Conservation (phyloP, 352 stramenopile species). For the Phytophthora pisi region DNA sequence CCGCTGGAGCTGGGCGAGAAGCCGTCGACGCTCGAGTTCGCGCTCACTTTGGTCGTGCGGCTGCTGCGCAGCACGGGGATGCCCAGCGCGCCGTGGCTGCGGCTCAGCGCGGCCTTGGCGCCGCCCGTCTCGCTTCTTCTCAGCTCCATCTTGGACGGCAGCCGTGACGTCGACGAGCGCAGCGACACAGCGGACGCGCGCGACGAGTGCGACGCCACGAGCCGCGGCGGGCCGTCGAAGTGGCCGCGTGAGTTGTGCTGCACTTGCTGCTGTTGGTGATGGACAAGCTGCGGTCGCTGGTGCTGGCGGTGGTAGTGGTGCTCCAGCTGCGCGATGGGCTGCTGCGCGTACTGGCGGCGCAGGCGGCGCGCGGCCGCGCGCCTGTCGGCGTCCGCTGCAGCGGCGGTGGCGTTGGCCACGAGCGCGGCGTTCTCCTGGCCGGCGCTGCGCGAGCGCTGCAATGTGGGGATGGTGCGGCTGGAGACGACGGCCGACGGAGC, state of each 20-base stretch:
- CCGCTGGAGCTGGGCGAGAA: constrained; percentile 27
- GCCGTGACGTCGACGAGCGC: constrained; percentile 23
- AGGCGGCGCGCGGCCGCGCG: constrained; percentile 28
- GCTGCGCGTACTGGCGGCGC: constrained; percentile 34
- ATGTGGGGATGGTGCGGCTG: constrained; percentile 26
- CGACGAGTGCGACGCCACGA: constrained; percentile 16
- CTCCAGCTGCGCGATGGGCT: constrained; percentile 42
- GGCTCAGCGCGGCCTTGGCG: constrained; percentile 17
- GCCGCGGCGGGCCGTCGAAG: constrained; percentile 22
- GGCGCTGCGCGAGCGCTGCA: constrained; percentile 23
- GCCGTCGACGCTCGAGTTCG: constrained; percentile 7
- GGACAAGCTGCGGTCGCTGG: constrained; percentile 16
- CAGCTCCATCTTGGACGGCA: constrained; percentile 31
- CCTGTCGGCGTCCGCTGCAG: constrained; percentile 14
- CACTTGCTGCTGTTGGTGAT: constrained; percentile 34
- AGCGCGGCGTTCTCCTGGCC: constrained; percentile 26
- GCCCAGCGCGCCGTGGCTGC: constrained; percentile 23
- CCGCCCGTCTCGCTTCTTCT: constrained; percentile 16
- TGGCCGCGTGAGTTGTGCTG: constrained; percentile 17
- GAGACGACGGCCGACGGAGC: constrained; percentile 8
- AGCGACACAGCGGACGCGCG: constrained; percentile 10
- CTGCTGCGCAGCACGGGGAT: constrained; percentile 61
- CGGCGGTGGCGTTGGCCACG: constrained; percentile 7
- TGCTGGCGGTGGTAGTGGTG: constrained; percentile 41
- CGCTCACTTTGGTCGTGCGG: constrained; percentile 35